Percentiles rank a stretch among this genome's conserved stretches.
phyloP scores from a whole-genome alignment of 176 grass and related monocot genomes.

The Bonia amplexicaulis region DNA sequence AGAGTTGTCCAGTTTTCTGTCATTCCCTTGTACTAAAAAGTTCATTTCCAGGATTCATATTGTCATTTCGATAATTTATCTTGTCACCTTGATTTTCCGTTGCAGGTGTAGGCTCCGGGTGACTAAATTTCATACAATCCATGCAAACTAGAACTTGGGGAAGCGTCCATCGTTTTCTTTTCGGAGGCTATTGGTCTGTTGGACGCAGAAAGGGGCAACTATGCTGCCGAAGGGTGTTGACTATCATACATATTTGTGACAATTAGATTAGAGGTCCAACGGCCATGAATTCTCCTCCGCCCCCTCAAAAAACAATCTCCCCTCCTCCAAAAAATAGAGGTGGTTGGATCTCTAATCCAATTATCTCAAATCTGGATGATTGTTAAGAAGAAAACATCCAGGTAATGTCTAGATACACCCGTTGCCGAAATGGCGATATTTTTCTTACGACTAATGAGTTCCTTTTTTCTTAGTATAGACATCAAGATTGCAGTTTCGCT shows the following conservation, averaged over 20 bases:
- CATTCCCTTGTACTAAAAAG: background rate
- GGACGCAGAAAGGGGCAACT: background rate
- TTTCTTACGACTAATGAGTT: background rate
- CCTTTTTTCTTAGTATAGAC: background rate
- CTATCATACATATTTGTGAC: no score
- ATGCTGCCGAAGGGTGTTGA: background rate
- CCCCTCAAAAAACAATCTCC: no score
- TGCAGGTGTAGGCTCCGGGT: background rate
- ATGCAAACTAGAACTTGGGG: background rate
- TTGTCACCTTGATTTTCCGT: background rate
- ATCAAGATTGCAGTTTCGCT: background rate
- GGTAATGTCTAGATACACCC: no score
- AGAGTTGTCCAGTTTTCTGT: background rate
- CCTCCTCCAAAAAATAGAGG: no score
- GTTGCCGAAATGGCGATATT: background rate
- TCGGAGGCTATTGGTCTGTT: background rate
- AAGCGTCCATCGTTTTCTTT: background rate
- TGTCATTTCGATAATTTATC: background rate
- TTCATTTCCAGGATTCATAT: background rate
- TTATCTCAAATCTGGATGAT: no score
- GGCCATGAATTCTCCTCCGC: no score
- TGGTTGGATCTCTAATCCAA: no score
- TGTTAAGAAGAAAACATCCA: no score
- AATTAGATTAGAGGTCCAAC: no score
- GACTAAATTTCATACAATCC: background rate